These are phyloP conservation scores for Pleurotus pulmonarius DNA, from an alignment of 768 basidiomycete genomes.

Conservation along the genomic window DNA sequence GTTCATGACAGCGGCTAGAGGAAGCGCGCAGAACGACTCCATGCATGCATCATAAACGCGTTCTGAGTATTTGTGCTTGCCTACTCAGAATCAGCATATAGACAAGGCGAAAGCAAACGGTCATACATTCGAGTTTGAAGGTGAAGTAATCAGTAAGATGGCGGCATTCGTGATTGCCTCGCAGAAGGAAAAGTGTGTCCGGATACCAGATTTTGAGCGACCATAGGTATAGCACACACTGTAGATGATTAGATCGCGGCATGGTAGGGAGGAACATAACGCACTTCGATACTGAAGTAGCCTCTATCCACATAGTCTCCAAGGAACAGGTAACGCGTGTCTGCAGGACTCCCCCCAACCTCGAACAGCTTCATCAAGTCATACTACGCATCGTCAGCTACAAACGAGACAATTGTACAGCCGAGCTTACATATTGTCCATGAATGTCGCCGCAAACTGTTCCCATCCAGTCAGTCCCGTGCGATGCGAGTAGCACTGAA, in stretches of 20 bases:
- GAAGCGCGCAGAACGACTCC: constrained; percentile 95
- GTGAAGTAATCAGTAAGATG: constrained; percentile 99
- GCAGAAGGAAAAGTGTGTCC: constrained; percentile 90
- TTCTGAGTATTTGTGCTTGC: constrained; percentile 99
- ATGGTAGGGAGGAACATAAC: constrained; percentile 11
- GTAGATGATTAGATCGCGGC: constrained; percentile 12
- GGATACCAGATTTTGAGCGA: constrained; percentile 99
- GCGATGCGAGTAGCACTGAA: too few species aligned
- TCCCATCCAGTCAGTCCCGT: neutral
- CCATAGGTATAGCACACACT: constrained; percentile 99
- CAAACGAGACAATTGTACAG: constrained; percentile 10
- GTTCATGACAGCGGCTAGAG: constrained; percentile 97
- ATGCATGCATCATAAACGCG: constrained; percentile 96
- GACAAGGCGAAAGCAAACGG: neutral
- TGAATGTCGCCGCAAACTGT: constrained; percentile 98
- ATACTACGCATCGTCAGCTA: constrained; percentile 44
- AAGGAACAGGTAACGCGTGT: constrained; percentile 88
- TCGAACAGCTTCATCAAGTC: constrained; percentile 96
- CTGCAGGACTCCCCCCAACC: constrained; percentile 91
- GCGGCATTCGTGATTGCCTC: constrained; percentile 98
- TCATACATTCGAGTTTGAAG: constrained; percentile 95
- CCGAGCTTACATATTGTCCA: constrained; percentile 87
- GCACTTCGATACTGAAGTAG: constrained; percentile 89
- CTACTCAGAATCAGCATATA: constrained; percentile 31
- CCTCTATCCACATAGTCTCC: constrained; percentile 94